Conservation (phyloP, 164 flowering plant species). For the Stephania cephalantha region DNA sequence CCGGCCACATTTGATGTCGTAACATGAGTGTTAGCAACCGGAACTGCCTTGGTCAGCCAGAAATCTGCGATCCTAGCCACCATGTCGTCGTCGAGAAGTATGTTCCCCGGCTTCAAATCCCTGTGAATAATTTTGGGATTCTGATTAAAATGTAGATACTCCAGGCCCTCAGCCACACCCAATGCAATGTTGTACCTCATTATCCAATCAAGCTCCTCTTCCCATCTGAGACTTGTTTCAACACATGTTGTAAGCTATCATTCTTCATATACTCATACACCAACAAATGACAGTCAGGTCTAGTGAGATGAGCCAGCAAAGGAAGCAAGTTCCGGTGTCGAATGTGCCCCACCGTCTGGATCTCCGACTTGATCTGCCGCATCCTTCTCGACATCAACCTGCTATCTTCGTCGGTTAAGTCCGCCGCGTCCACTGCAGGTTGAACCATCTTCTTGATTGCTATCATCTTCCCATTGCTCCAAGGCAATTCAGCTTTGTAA, state of each 20-base stretch:
- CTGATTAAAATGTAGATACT: slow-evolving; percentile 66
- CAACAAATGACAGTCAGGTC: slow-evolving; percentile 69
- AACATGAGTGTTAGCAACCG: slow-evolving; percentile 62
- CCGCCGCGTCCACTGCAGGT: slow-evolving; percentile 41
- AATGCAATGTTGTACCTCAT: slow-evolving; percentile 51
- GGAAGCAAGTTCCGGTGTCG: slow-evolving; percentile 78
- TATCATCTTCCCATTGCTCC: slow-evolving; percentile 48
- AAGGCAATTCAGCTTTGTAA: slow-evolving; percentile 61
- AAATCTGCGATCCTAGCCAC: slow-evolving; percentile 90
- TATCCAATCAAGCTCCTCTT: slow-evolving; percentile 57
- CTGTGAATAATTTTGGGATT: slow-evolving; percentile 73
- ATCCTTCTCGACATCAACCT: slow-evolving; percentile 50
- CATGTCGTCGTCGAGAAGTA: slow-evolving; percentile 80
- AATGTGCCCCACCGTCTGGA: slow-evolving; percentile 68
- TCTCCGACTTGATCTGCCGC: slow-evolving; percentile 80
- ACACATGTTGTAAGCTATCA: slow-evolving; percentile 71
- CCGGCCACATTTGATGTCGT: slow-evolving; percentile 75
- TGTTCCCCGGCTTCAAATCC: slow-evolving; percentile 82
- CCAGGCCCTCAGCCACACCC: slow-evolving; percentile 78
- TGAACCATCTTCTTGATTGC: slow-evolving; percentile 75
- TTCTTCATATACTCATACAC: slow-evolving; percentile 90
- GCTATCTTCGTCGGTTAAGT: slow-evolving; percentile 53
- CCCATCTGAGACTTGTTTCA: slow-evolving; percentile 42
- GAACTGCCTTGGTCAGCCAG: slow-evolving; percentile 81
- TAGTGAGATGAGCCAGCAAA: slow-evolving; percentile 56